These are phyloP conservation scores for Fusarium sp. DNA, from an alignment of 2,329 filamentous ascomycete genomes.

Conservation along the genomic window DNA sequence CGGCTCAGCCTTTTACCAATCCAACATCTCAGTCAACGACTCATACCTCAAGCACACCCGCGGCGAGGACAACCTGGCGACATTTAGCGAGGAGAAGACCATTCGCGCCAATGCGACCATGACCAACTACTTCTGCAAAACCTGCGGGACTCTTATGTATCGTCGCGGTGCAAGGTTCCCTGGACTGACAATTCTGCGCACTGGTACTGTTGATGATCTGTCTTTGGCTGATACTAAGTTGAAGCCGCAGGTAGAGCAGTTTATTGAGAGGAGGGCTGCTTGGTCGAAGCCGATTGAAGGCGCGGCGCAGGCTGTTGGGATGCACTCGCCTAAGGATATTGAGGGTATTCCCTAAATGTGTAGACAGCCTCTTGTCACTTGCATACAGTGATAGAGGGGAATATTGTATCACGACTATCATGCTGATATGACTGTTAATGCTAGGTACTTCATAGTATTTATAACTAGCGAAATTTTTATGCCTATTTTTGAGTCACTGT, in stretches of 20 bases:
- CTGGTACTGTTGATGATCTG: conserved; percentile 74
- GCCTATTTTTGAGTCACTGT: no score
- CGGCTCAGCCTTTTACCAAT: conserved; percentile 10
- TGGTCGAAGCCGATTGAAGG: conserved; percentile 45
- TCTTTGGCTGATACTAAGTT: conserved; percentile 67
- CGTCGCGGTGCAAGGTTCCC: conserved; percentile 60
- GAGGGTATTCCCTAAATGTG: neutral
- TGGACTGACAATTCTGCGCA: conserved; percentile 61
- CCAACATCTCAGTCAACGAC: conserved; percentile 6
- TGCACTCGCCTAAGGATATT: conserved; percentile 2
- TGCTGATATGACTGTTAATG: no score
- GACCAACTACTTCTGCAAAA: conserved; percentile 72
- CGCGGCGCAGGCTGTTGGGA: neutral
- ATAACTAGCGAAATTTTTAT: no score
- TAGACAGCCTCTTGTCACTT: neutral
- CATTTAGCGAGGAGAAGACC: conserved; percentile 3
- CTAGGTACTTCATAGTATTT: no score
- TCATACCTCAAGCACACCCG: conserved; percentile 3
- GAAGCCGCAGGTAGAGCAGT: conserved; percentile 66
- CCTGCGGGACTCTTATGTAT: conserved; percentile 73
- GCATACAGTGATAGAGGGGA: no score
- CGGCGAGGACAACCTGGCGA: neutral
- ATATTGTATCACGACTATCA: no score
- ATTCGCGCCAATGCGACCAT: conserved; percentile 53
- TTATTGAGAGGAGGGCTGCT: conserved; percentile 62